Conservation (phyloP, 306 rosid genomes). For the Prunus salicina region DNA sequence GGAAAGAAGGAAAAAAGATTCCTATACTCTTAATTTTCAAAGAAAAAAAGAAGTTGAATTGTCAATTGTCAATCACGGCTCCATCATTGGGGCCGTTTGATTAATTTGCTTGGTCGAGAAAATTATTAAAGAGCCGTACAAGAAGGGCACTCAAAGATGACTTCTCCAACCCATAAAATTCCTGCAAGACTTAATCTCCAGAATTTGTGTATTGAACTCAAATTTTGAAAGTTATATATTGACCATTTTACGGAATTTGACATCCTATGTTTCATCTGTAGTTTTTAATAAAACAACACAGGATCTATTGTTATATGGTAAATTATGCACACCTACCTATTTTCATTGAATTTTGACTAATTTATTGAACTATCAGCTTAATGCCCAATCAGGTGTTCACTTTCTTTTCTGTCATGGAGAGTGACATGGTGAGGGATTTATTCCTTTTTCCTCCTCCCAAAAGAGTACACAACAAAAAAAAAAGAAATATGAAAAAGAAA, state of each 20-base stretch:
- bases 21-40: not conserved
- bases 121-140: not conserved
- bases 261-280: not conserved
- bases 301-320: no score
- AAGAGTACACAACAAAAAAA: not conserved
- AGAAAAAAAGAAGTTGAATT: not conserved
- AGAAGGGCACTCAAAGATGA: not conserved
- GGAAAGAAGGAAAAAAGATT: not conserved
- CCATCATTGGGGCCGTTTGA: not conserved
- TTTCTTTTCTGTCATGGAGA: not conserved
- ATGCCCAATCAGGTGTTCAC: not conserved
- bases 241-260: no score
- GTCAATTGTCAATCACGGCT: not conserved
- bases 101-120: not conserved
- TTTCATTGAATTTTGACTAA: not conserved
- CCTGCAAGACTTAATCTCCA: not conserved
- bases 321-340: not conserved
- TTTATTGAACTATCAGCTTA: not conserved
- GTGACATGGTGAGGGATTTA: not conserved
- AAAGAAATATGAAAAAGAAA: not conserved
- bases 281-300: not conserved
- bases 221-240: no score
- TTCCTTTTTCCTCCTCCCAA: not conserved
- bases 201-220: not conserved
- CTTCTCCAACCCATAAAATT: not conserved